These are phyloP conservation scores for Pulveroboletus ravenelii DNA, from an alignment of 768 basidiomycete species.

Conservation along the genomic window DNA sequence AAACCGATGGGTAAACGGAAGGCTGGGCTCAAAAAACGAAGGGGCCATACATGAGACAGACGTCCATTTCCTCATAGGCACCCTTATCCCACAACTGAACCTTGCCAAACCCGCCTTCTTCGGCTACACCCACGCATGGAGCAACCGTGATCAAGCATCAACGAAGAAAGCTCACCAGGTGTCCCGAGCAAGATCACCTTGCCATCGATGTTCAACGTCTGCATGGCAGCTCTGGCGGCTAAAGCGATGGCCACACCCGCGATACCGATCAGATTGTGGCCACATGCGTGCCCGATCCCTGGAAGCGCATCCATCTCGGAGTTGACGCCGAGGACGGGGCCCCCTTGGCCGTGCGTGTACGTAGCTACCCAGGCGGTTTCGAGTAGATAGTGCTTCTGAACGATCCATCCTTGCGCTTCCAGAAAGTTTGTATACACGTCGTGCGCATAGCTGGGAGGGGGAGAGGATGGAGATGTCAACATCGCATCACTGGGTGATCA, in stretches of 20 bases:
- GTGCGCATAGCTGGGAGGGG: slow-evolving; percentile 56
- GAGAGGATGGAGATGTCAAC: neutral
- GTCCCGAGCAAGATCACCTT: slow-evolving; percentile 73
- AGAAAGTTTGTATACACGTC: slow-evolving; percentile 66
- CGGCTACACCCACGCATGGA: slow-evolving; percentile 41
- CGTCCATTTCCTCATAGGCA: slow-evolving; percentile 72
- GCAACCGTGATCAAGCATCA: neutral
- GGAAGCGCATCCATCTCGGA: slow-evolving; percentile 69
- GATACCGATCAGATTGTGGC: slow-evolving; percentile 81
- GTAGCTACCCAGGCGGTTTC: slow-evolving; percentile 78
- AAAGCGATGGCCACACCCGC: slow-evolving; percentile 67
- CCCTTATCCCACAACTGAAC: slow-evolving; percentile 61
- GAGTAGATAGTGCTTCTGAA: slow-evolving; percentile 57
- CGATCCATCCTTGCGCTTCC: slow-evolving; percentile 58
- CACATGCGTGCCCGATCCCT: slow-evolving; percentile 68
- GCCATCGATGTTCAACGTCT: slow-evolving; percentile 58
- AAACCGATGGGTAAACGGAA: neutral
- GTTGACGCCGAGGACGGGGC: slow-evolving; percentile 70
- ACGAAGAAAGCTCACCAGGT: slow-evolving; percentile 45
- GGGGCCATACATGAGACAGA: slow-evolving; percentile 61
- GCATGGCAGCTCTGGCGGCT: slow-evolving; percentile 60
- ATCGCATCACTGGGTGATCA: neutral
- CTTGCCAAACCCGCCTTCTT: slow-evolving; percentile 78
- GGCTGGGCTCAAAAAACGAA: neutral
- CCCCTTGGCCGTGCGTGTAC: slow-evolving; percentile 60